phyloP scores from a whole-genome alignment of 768 basidiomycete genomes.

The Tremella mesenterica region DNA sequence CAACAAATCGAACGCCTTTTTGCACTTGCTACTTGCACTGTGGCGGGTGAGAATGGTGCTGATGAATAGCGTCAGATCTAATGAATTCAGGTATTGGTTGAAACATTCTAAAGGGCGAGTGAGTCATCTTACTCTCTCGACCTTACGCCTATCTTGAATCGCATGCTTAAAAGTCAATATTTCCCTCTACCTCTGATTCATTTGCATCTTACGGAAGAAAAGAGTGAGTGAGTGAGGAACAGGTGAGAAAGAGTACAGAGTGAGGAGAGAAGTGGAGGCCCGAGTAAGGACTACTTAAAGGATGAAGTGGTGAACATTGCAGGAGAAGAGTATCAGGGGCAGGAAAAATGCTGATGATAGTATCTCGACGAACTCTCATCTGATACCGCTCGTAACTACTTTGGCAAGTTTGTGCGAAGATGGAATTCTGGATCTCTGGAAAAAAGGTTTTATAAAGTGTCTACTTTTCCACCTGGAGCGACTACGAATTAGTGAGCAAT shows the following conservation, averaged over 20 bases:
- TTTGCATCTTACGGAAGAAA: too few relatives aligned
- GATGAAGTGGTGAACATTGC: too few relatives aligned
- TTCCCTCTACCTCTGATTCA: too few relatives aligned
- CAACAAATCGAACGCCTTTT: neutral
- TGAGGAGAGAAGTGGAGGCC: too few relatives aligned
- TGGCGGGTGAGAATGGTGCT: neutral
- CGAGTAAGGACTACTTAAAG: too few relatives aligned
- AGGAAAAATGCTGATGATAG: too few relatives aligned
- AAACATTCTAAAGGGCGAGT: slow-evolving; percentile 63
- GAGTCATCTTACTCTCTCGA: slow-evolving; percentile 12
- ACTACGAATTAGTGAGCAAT: slow-evolving; percentile 57
- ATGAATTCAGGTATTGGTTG: slow-evolving; percentile 80
- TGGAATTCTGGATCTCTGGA: slow-evolving; percentile 40
- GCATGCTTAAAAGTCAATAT: too few relatives aligned
- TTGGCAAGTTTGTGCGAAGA: slow-evolving; percentile 73
- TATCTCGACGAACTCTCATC: slow-evolving; percentile 80
- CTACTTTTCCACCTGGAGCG: slow-evolving; percentile 53
- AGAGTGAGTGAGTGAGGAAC: too few relatives aligned
- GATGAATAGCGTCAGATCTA: slow-evolving; percentile 55
- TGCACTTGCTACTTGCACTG: neutral
- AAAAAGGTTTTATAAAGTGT: slow-evolving; percentile 33
- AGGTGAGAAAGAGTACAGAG: neutral
- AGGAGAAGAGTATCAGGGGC: too few relatives aligned
- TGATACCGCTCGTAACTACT: slow-evolving; percentile 66
- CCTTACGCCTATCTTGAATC: neutral